Evolutionary conservation across 2,329 filamentous ascomycete species (phyloP), one percentile per base, ranked within the genome.

Genomic region (Calonectria hawksworthii): DNA sequence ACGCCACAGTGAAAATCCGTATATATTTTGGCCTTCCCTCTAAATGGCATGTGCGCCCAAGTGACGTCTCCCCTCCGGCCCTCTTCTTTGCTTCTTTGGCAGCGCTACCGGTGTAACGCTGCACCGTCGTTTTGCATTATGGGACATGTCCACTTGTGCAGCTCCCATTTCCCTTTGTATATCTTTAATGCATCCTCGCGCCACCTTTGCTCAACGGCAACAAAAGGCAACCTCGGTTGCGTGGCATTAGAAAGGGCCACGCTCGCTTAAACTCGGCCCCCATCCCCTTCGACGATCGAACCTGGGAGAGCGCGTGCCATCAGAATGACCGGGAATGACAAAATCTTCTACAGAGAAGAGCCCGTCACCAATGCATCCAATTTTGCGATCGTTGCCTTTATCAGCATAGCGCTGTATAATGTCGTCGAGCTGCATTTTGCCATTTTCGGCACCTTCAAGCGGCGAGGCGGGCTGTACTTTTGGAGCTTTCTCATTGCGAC

Each of bases 401-500:
- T 63, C 34, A 41, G 56, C 34, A 63, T 63, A 26, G 56, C 61
- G 4, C 36, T 68, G 0, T 68, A 68, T 16, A 68, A 68, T 38
- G 32, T 44, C 4, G 18, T 68, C 34, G 65, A 68, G 32, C 34
- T 68, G 4, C 56, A 68, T 28, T 68, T 52, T 21, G 18, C 50
- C 34, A 68, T 52, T 13, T 68, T 41, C 9, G 50, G 32, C n/a
- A 68, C 65, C 10, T 68, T 68, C 34, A 56, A 68, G 50, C 41
- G 28, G 34, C 65, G 50, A n/a, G 14, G 10, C 6, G 50, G 65
- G 8, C 34, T 56, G 16, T 68, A 86, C 72, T 86, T 86, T 36
- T 86, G 84, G 83, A 84, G 83, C 70, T 80, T 86, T 32, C 32
- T 85, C 13, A 69, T 80, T 23, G 78, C 83, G 0, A 83, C 83